Conservation (phyloP, 768 basidiomycete genomes). For the Rhodotorula babjevae region DNA sequence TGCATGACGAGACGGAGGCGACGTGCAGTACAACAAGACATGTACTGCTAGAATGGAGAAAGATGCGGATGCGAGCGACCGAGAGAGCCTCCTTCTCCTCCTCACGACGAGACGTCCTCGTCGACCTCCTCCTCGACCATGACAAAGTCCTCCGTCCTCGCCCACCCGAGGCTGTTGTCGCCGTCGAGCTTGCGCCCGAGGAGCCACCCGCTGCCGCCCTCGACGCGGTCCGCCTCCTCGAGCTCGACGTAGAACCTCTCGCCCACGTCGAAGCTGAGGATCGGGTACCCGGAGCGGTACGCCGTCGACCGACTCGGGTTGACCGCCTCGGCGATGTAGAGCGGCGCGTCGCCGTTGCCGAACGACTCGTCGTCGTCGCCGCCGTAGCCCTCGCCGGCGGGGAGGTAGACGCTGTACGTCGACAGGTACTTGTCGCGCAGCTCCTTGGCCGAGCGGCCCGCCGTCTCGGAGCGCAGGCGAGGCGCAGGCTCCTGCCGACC, state of each 20-base stretch:
- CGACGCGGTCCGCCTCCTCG: slow-evolving; percentile 34
- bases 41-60: too few species aligned
- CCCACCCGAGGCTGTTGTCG: slow-evolving; percentile 22
- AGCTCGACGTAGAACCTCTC: slow-evolving; percentile 25
- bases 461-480: neutral
- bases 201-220: slow-evolving; percentile 37
- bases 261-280: slow-evolving; percentile 19
- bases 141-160: slow-evolving; percentile 27
- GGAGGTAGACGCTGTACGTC: slow-evolving; percentile 24
- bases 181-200: slow-evolving; percentile 20
- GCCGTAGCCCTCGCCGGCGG: neutral
- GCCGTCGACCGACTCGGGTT: slow-evolving; percentile 3
- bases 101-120: neutral
- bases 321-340: slow-evolving; percentile 36
- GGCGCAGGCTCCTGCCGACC: neutral
- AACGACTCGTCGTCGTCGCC: slow-evolving; percentile 12
- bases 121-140: slow-evolving; percentile 14
- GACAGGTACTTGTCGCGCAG: slow-evolving; percentile 8
- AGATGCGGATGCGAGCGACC: too few species aligned
- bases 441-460: neutral
- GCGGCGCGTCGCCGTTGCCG: slow-evolving; percentile 16
- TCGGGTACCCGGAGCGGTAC: slow-evolving; percentile 21
- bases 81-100: neutral
- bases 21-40: too few species aligned
- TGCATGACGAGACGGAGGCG: too few species aligned